These are phyloP conservation scores for Acmispon strigosus DNA, from an alignment of 306 rosid species.

Conservation along the genomic window DNA sequence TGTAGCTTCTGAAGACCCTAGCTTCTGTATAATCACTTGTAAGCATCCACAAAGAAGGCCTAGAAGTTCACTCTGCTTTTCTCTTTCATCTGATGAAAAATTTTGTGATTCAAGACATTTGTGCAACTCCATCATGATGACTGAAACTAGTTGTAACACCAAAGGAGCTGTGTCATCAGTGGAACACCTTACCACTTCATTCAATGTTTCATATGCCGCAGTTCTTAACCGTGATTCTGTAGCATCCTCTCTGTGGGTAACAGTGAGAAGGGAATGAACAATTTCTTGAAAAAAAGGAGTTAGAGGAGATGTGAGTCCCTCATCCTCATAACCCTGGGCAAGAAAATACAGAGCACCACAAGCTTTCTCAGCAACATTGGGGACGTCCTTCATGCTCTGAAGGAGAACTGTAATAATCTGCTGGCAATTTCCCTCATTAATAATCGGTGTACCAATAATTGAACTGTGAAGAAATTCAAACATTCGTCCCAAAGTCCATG, in stretches of 20 bases:
- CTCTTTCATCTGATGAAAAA: constrained; percentile 80
- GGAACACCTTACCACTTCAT: constrained; percentile 83
- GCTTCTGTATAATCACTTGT: constrained; percentile 82
- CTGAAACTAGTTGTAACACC: constrained; percentile 70
- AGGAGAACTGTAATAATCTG: constrained; percentile 81
- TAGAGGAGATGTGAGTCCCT: constrained; percentile 52
- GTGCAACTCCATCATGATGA: constrained; percentile 77
- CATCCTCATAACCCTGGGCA: constrained; percentile 87
- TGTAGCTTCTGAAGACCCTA: constrained; percentile 69
- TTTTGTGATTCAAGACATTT: constrained; percentile 70
- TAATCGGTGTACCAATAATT: constrained; percentile 57
- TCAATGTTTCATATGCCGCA: constrained; percentile 78
- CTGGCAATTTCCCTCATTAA: constrained; percentile 69
- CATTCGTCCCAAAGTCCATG: constrained; percentile 92
- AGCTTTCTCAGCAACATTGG: constrained; percentile 94
- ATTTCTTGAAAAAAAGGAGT: constrained; percentile 82
- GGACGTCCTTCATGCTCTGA: constrained; percentile 90
- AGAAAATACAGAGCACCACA: constrained; percentile 91
- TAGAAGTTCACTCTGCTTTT: constrained; percentile 64
- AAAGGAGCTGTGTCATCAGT: constrained; percentile 73
- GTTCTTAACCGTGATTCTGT: constrained; percentile 78
- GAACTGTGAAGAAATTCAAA: constrained; percentile 89
- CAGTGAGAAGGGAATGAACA: constrained; percentile 69
- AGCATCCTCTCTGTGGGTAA: constrained; percentile 80
- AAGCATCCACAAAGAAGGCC: constrained; percentile 94